Conservation (phyloP, 495 filamentous ascomycete genomes). For the Penicillium ochrochloron region DNA sequence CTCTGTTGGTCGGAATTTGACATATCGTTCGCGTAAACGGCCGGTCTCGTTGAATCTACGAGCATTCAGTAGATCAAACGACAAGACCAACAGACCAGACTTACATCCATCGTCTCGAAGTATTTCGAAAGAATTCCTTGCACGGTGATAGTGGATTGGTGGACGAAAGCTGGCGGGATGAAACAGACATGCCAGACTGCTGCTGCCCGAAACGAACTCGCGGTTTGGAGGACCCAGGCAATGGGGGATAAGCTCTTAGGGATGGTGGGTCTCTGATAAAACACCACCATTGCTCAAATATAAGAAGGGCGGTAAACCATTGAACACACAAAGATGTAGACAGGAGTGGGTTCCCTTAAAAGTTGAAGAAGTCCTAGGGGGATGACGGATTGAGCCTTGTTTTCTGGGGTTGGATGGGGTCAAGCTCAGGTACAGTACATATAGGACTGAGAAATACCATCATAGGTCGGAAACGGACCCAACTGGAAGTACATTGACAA, state of each 20-base stretch:
- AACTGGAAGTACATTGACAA: too few species aligned
- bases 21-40: slow-evolving; percentile 34
- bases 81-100: slow-evolving; percentile 15
- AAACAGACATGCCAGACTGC: slow-evolving; percentile 23
- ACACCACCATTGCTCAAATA: slow-evolving; percentile 19
- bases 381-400: too few species aligned
- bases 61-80: slow-evolving; percentile 12
- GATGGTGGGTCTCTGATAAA: slow-evolving; percentile 20
- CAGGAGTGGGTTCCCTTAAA: too few species aligned
- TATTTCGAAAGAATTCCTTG: slow-evolving; percentile 37
- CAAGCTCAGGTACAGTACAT: too few species aligned
- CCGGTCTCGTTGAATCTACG: slow-evolving; percentile 36
- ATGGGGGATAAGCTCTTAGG: slow-evolving; percentile 20
- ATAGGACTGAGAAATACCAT: too few species aligned
- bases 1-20: slow-evolving; percentile 37
- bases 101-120: slow-evolving; percentile 34
- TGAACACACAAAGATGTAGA: not conserved
- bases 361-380: too few species aligned
- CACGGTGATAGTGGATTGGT: slow-evolving; percentile 21
- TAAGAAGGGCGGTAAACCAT: slow-evolving; percentile 3
- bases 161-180: slow-evolving; percentile 26
- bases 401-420: too few species aligned
- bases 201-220: slow-evolving; percentile 20
- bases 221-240: slow-evolving; percentile 21
- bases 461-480: too few species aligned